Conservation (phyloP, 768 basidiomycete species). For the Lanmaoa pseudosensibilis region DNA sequence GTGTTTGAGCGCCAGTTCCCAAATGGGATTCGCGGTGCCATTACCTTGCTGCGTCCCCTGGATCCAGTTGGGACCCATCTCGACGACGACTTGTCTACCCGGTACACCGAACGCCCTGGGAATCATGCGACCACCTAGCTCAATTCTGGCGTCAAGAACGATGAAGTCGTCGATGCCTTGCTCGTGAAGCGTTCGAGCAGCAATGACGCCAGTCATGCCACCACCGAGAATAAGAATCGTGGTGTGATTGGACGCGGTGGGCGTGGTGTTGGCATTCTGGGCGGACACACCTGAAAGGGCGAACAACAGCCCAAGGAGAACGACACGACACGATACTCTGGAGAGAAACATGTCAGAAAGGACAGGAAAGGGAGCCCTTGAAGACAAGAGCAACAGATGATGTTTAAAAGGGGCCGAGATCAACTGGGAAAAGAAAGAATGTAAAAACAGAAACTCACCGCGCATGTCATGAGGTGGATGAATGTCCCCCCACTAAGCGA, state of each 20-base stretch:
- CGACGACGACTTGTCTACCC: constrained; percentile 43
- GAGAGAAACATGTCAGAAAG: constrained; percentile 14
- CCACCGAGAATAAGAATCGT: constrained; percentile 63
- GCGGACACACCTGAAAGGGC: constrained; percentile 1
- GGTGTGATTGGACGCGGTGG: constrained; percentile 15
- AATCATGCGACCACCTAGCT: constrained; percentile 63
- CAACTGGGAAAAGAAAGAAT: too few relatives aligned
- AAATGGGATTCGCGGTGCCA: constrained; percentile 61
- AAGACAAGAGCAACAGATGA: background rate
- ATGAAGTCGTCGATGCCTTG: constrained; percentile 57
- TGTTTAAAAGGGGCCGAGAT: background rate
- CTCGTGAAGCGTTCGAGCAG: constrained; percentile 57
- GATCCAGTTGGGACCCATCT: constrained; percentile 64
- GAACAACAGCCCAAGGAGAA: constrained; percentile 8
- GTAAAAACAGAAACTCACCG: background rate
- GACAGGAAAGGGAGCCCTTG: background rate
- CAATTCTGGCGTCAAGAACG: constrained; percentile 57
- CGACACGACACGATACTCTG: background rate
- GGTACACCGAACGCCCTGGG: constrained; percentile 43
- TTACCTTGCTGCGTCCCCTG: constrained; percentile 50
- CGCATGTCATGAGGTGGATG: background rate
- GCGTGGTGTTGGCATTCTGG: constrained; percentile 11
- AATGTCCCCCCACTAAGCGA: too few relatives aligned
- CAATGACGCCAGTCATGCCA: constrained; percentile 64
- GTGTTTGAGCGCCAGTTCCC: constrained; percentile 55